These are phyloP conservation scores for Buxus sempervirens DNA, from an alignment of 164 flowering plant genomes.

Conservation along the genomic window DNA sequence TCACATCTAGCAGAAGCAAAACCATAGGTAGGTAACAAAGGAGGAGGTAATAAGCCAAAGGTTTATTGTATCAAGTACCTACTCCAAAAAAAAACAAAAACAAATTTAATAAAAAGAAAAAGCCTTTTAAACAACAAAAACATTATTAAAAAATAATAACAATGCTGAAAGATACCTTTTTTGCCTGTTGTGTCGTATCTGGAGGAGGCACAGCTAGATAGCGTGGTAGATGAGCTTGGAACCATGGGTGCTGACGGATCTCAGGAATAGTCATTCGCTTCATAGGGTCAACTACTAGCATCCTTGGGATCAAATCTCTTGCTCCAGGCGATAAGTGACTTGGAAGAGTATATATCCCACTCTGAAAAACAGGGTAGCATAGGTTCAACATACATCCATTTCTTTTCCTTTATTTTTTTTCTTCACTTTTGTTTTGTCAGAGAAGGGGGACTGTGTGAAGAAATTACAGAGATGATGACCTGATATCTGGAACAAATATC, in stretches of 20 bases:
- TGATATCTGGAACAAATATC: not conserved
- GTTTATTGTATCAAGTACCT: not conserved
- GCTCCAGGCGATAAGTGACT: conserved; percentile 74
- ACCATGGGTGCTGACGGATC: conserved; percentile 78
- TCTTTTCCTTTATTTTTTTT: not conserved
- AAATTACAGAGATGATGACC: not conserved
- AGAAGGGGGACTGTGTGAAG: not conserved
- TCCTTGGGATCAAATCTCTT: conserved; percentile 70
- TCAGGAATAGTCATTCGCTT: conserved; percentile 73
- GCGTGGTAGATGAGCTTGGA: conserved; percentile 72
- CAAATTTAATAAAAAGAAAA: too few species aligned
- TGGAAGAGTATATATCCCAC: conserved; percentile 75
- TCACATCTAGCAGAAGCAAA: too few species aligned
- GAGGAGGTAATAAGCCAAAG: not conserved
- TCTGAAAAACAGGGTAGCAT: conserved; percentile 27
- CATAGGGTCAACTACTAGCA: conserved; percentile 86
- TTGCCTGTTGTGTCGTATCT: conserved; percentile 67
- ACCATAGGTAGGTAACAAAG: not conserved
- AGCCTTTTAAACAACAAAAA: not conserved
- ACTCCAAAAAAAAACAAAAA: too few species aligned
- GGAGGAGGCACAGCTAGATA: conserved; percentile 81
- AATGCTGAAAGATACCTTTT: conserved; percentile 39
- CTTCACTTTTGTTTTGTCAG: too few species aligned
- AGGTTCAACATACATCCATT: not conserved
- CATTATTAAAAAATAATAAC: not conserved